phyloP scores from a whole-genome alignment of 495 filamentous ascomycete genomes.

The Aspergillus saccharolyticus region DNA sequence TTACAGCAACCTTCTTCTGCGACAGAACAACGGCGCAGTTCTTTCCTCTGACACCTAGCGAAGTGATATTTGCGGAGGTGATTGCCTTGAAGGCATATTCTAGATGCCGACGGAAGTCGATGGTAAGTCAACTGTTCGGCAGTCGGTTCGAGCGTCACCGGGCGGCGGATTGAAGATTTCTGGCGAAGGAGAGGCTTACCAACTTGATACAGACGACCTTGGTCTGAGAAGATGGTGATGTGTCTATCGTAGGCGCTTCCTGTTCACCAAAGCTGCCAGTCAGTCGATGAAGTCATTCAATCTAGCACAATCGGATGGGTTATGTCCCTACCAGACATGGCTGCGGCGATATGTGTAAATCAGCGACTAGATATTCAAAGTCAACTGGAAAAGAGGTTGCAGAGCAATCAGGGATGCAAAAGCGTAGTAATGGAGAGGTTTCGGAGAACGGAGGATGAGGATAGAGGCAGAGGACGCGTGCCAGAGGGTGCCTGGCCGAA shows the following conservation, averaged over 20 bases:
- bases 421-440: conserved; percentile 12
- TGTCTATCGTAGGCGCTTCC: conserved; percentile 97
- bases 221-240: conserved; percentile 99
- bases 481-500: conserved; percentile 42
- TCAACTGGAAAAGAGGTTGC: conserved; percentile 1
- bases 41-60: conserved; percentile 91
- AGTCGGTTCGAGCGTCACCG: background rate
- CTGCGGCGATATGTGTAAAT: conserved; percentile 18
- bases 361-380: conserved; percentile 1
- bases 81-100: conserved; percentile 99
- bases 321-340: conserved; percentile 41
- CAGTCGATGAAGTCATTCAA: conserved; percentile 34
- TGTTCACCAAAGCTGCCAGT: conserved; percentile 43
- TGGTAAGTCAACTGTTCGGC: conserved; percentile 20
- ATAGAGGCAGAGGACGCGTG: conserved; percentile 37
- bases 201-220: conserved; percentile 97
- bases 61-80: conserved; percentile 97
- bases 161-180: background rate
- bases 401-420: conserved; percentile 12
- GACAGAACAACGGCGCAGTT: conserved; percentile 94
- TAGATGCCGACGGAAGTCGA: conserved; percentile 30
- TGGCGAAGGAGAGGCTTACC: conserved; percentile 56
- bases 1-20: conserved; percentile 98
- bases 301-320: conserved; percentile 11
- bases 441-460: conserved; percentile 20